A percentile compares a stretch with the other conserved stretches of the same genome.
Evolutionary conservation across 2,329 filamentous ascomycete genomes (phyloP).

Genomic region (Xenoacremonium recifei): DNA sequence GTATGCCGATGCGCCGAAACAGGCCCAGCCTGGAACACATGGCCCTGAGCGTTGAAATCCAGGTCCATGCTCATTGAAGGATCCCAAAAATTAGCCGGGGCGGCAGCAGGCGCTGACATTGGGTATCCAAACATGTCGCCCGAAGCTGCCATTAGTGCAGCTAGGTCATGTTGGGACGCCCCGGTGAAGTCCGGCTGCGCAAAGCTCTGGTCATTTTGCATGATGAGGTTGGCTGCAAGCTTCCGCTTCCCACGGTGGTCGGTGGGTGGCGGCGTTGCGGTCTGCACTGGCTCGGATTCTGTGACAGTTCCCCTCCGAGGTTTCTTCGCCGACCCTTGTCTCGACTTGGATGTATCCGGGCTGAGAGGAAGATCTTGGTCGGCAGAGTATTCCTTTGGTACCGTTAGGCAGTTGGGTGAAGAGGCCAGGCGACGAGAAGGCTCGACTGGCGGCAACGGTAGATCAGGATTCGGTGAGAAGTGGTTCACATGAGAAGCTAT

Average conservation of each 20-base stretch:
- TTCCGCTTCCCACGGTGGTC: slow-evolving; percentile 54
- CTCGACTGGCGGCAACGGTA: slow-evolving; percentile 59
- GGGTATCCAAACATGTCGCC: slow-evolving; percentile 60
- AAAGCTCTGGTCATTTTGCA: slow-evolving; percentile 59
- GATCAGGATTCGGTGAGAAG: slow-evolving; percentile 51
- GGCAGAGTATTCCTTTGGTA: slow-evolving; percentile 29
- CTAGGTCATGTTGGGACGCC: slow-evolving; percentile 48
- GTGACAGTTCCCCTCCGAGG: slow-evolving; percentile 40
- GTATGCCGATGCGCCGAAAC: slow-evolving; percentile 42
- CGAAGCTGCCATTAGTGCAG: slow-evolving; percentile 44
- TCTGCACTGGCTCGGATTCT: slow-evolving; percentile 43
- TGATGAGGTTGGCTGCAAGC: slow-evolving; percentile 52
- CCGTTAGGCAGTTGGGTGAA: slow-evolving; percentile 47
- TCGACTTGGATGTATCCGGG: slow-evolving; percentile 24
- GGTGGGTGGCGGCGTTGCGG: slow-evolving; percentile 60
- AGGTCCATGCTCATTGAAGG: slow-evolving; percentile 60
- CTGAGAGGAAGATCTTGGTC: slow-evolving; percentile 27
- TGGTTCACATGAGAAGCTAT: slow-evolving; percentile 63
- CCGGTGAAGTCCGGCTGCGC: slow-evolving; percentile 50
- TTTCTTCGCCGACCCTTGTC: slow-evolving; percentile 41
- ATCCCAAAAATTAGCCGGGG: slow-evolving; percentile 58
- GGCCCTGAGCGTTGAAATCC: slow-evolving; percentile 49
- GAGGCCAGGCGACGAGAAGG: slow-evolving; percentile 57
- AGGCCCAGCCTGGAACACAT: slow-evolving; percentile 39
- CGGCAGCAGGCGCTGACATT: slow-evolving; percentile 55